phyloP scores from a whole-genome alignment of 495 filamentous ascomycete species.

The Bryoglossum gracile region DNA sequence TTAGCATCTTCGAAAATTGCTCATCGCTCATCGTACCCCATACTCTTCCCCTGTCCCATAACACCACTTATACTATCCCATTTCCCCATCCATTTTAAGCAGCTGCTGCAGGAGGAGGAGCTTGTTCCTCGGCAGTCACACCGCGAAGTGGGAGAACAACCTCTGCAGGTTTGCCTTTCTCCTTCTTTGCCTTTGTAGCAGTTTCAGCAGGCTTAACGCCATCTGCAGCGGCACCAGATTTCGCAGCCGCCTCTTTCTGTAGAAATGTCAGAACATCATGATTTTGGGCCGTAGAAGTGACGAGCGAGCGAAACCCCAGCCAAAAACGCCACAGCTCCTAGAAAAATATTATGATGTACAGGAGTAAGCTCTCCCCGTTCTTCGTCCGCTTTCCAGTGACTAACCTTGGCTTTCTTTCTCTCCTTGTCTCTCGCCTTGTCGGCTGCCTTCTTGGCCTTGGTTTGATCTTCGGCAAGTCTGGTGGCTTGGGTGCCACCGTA shows the following conservation, averaged over 20 bases:
- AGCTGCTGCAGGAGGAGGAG: conserved; percentile 21
- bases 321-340: neutral
- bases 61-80: conserved; percentile 14
- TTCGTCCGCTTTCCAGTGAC: neutral
- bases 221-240: conserved; percentile 7
- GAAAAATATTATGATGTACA: neutral
- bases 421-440: conserved; percentile 41
- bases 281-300: too few relatives aligned
- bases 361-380: neutral
- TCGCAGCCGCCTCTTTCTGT: too few relatives aligned
- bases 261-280: too few relatives aligned
- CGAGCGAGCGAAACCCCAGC: too few relatives aligned
- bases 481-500: conserved; percentile 70
- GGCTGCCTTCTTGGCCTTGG: conserved; percentile 55
- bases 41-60: neutral
- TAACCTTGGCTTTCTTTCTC: conserved; percentile 40
- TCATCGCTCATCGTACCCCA: neutral
- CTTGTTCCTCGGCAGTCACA: conserved; percentile 22
- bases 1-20: neutral
- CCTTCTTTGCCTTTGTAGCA: neutral
- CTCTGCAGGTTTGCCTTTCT: conserved; percentile 1
- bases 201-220: conserved; percentile 10
- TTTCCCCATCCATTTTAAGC: conserved; percentile 6
- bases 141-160: conserved; percentile 18
- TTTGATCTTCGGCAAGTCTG: conserved; percentile 51